Percentiles rank a stretch among this genome's conserved stretches.
phyloP scores from a whole-genome alignment of 352 stramenopile species.

The Phytophthora multivora region DNA sequence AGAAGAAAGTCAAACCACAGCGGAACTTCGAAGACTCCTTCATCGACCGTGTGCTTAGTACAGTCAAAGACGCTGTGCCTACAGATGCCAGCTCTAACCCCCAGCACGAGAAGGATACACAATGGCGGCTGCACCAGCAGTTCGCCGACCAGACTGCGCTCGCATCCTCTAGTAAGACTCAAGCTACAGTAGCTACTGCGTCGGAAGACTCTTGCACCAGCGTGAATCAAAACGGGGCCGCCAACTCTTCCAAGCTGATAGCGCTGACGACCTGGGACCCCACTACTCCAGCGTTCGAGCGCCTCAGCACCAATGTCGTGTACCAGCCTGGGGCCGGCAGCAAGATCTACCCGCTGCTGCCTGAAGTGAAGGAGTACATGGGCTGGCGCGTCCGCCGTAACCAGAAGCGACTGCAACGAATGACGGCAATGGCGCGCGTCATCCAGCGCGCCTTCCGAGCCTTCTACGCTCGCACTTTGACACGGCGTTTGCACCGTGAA shows the following conservation, averaged over 20 bases:
- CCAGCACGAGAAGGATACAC: constrained; percentile 26
- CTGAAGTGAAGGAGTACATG: constrained; percentile 96
- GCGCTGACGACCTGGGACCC: constrained; percentile 67
- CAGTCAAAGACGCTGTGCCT: constrained; percentile 51
- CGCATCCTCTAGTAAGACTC: constrained; percentile 10
- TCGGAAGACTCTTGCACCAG: not conserved
- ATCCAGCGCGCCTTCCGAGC: constrained; percentile 93
- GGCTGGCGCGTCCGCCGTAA: constrained; percentile 94
- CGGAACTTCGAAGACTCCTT: constrained; percentile 87
- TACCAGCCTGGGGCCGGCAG: constrained; percentile 84
- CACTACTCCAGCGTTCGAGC: constrained; percentile 84
- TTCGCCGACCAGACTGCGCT: constrained; percentile 22
- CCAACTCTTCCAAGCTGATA: constrained; percentile 38
- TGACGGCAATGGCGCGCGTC: constrained; percentile 79
- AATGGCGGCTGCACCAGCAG: constrained; percentile 51
- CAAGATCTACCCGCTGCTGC: constrained; percentile 87
- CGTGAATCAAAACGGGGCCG: constrained; percentile 16
- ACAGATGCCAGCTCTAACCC: not conserved
- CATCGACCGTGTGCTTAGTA: constrained; percentile 84
- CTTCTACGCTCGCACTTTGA: constrained; percentile 88
- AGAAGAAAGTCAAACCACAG: constrained; percentile 23
- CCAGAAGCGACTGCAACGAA: constrained; percentile 89
- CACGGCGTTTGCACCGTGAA: constrained; percentile 70
- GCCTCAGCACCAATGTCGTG: constrained; percentile 83
- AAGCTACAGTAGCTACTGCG: not conserved